Conservation (phyloP, 2,329 filamentous ascomycete species). For the Fusarium guadeloupense region DNA sequence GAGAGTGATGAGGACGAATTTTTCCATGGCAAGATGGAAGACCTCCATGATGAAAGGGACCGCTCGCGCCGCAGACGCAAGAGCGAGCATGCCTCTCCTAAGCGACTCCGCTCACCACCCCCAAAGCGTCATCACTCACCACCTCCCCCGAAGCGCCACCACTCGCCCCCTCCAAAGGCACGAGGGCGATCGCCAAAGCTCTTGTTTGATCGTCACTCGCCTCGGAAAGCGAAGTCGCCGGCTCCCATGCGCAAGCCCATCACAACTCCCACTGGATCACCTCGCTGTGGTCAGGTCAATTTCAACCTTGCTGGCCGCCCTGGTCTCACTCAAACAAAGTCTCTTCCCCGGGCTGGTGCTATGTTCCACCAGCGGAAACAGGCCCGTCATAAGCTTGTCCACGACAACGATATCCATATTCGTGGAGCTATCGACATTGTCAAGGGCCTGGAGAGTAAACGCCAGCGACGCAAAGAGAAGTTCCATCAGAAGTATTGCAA, state of each 20-base stretch:
- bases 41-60: constrained; percentile 67
- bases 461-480: constrained; percentile 91
- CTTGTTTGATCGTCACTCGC: constrained; percentile 74
- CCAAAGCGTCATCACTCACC: constrained; percentile 50
- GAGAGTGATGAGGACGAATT: constrained; percentile 75
- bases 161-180: constrained; percentile 55
- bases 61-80: constrained; percentile 59
- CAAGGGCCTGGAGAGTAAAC: constrained; percentile 94
- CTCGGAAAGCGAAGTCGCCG: constrained; percentile 74
- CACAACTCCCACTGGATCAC: constrained; percentile 50
- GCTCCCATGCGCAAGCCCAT: constrained; percentile 69
- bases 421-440: constrained; percentile 98
- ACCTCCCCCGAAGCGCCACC: constrained; percentile 37
- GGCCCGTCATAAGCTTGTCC: constrained; percentile 49
- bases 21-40: constrained; percentile 77
- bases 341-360: constrained; percentile 81
- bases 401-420: constrained; percentile 68
- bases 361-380: constrained; percentile 68
- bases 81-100: constrained; percentile 58
- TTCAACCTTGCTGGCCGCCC: constrained; percentile 64
- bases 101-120: constrained; percentile 56
- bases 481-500: constrained; percentile 89
- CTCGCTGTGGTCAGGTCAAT: constrained; percentile 52
- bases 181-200: constrained; percentile 62
- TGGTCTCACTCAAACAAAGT: constrained; percentile 80